Evolutionary conservation across 1,284 basidiomycete species (phyloP), one percentile per base, ranked within the genome.

Genomic region (Apiotrichum veenhuisii): DNA sequence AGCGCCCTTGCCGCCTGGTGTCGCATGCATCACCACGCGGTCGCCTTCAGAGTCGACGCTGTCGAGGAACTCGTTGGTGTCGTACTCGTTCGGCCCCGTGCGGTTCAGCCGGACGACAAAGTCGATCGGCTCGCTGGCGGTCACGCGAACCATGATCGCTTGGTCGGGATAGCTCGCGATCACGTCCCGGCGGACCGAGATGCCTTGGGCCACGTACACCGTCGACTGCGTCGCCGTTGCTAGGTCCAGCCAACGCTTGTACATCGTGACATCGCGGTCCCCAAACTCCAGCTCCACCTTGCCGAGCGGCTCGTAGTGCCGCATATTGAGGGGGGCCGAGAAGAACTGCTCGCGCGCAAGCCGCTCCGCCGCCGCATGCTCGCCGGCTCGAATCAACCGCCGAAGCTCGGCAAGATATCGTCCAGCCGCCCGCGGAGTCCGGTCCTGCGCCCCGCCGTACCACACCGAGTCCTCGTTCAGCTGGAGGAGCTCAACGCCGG

Each of bases 381-480:
- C 18, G 4, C 47, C 50, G 14, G 26, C 38, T 12, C 37, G 41
- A n/a, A 60, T 53, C 20, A 50, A 30, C 9, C 50, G 34, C 5
- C 45, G 58, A 8, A 56, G 38, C 45, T 45, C 36, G 3, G 30
- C 15, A 20, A 55, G 50, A 22, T 53, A 30, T 11, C 41, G 15
- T 3, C 3, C 36, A 1, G 45, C 40, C 7, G 18, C 11, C 11
- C 27, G 26, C 2, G 41, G 48, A 5, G 45, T 52, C n/a, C 50
- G 50, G 14, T 30, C 34, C 22, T 60, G 36, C 12, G 17, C 8
- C 2, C 44, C 27, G 22, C 59, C 59, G 20, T 30, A 38, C 43
- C 48, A 61, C 10, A 57, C 22, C 2, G 59, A 54, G n/a, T 57
- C 55, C 43, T 61, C 59, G 47, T 61, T 61, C 30, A 61, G 52